phyloP scores from a whole-genome alignment of 2,329 filamentous ascomycete species.

The Penicillium polonicum region DNA sequence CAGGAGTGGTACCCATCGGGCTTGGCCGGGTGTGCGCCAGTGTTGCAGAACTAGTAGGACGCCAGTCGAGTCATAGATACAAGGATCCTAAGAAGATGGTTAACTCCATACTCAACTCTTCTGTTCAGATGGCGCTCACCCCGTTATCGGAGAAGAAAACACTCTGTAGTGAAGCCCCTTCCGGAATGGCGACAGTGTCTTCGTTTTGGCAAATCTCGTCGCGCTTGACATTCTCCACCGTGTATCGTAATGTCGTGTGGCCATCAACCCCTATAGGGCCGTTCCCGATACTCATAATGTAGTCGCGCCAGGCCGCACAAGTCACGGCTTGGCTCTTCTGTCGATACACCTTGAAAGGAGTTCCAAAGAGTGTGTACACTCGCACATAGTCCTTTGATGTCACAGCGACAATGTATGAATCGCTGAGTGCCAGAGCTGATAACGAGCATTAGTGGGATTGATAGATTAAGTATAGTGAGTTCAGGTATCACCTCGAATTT shows the following conservation, averaged over 20 bases:
- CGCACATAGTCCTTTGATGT: slow-evolving; percentile 86
- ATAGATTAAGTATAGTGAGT: neutral
- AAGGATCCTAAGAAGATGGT: slow-evolving; percentile 67
- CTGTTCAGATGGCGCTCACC: slow-evolving; percentile 50
- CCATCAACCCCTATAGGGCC: slow-evolving; percentile 80
- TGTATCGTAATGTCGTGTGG: slow-evolving; percentile 73
- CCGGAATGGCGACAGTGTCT: slow-evolving; percentile 81
- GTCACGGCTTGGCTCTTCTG: slow-evolving; percentile 93
- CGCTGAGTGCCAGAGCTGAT: slow-evolving; percentile 78
- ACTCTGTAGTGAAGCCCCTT: slow-evolving; percentile 69
- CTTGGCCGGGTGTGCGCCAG: slow-evolving; percentile 83
- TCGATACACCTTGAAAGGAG: slow-evolving; percentile 83
- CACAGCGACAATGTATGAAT: slow-evolving; percentile 85
- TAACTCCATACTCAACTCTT: neutral
- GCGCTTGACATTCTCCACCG: slow-evolving; percentile 89
- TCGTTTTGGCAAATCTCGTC: slow-evolving; percentile 95
- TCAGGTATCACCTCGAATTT: slow-evolving; percentile 56
- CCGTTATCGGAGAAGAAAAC: slow-evolving; percentile 91
- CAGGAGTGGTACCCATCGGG: slow-evolving; percentile 86
- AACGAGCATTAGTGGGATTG: slow-evolving; percentile 1
- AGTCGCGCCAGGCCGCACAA: slow-evolving; percentile 91
- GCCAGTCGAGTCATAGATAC: slow-evolving; percentile 91
- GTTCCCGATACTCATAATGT: slow-evolving; percentile 94
- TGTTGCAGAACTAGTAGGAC: slow-evolving; percentile 84
- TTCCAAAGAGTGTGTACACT: slow-evolving; percentile 88